Percentiles rank a stretch among this genome's conserved stretches.
Conservation (phyloP, 2,329 filamentous ascomycete genomes). For the Plectosphaerella sp. region DNA sequence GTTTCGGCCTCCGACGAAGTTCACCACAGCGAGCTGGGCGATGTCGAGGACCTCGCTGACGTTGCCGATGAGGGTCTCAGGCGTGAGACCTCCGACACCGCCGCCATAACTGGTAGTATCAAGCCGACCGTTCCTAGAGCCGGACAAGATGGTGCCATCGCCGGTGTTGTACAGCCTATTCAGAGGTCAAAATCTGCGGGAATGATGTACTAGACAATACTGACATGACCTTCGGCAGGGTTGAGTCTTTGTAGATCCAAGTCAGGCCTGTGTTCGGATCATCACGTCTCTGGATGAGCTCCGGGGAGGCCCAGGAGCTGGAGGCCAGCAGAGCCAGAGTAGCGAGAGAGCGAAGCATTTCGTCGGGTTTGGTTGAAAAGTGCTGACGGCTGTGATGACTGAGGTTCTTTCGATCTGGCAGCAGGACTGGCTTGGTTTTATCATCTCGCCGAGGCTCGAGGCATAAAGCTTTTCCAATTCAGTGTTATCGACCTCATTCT, state of each 20-base stretch:
- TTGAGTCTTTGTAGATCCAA: slow-evolving; percentile 9
- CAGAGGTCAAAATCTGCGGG: too few species aligned
- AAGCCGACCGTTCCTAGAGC: slow-evolving; percentile 26
- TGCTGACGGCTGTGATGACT: too few species aligned
- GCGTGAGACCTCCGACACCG: slow-evolving; percentile 15
- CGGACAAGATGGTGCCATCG: slow-evolving; percentile 24
- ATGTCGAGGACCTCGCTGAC: slow-evolving; percentile 24
- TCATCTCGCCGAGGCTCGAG: too few species aligned
- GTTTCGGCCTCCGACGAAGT: slow-evolving; percentile 12
- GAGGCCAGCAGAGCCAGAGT: neutral
- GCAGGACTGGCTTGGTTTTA: too few species aligned
- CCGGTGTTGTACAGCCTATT: slow-evolving; percentile 17
- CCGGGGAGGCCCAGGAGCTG: neutral
- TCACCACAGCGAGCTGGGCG: slow-evolving; percentile 22
- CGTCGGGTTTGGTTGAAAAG: neutral
- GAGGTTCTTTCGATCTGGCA: too few species aligned
- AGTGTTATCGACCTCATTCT: too few species aligned
- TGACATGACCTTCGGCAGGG: slow-evolving; percentile 21
- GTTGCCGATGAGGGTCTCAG: slow-evolving; percentile 21
- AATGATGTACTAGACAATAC: neutral
- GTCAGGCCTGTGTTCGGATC: neutral
- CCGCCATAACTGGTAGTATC: slow-evolving; percentile 26
- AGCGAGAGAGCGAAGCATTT: neutral
- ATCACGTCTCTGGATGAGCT: neutral
- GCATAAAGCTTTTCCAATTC: too few species aligned